Conservation (phyloP, 176 grass and related monocot species). For the Musa itinerans region DNA sequence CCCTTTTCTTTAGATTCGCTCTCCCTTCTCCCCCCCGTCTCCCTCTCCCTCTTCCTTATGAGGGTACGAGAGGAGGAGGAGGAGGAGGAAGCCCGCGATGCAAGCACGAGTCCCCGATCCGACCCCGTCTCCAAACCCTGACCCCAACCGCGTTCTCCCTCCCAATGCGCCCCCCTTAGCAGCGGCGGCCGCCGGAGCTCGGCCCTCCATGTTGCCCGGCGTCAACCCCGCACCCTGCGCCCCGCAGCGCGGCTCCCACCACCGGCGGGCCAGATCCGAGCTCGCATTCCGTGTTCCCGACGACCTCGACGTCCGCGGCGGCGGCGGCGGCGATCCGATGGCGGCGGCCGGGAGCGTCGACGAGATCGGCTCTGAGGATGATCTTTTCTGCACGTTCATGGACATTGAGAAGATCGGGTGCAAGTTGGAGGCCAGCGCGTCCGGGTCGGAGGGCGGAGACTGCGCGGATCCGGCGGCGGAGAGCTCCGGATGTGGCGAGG, state of each 20-base stretch:
- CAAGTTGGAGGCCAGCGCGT: conserved; percentile 35
- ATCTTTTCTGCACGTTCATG: conserved; percentile 95
- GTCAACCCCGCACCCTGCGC: conserved; percentile 1
- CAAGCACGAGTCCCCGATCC: conserved; percentile 56
- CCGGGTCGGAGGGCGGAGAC: conserved; percentile 25
- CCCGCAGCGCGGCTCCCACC: conserved; percentile 44
- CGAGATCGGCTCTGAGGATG: conserved; percentile 94
- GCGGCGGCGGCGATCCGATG: conserved; percentile 24
- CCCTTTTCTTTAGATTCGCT: too few species aligned
- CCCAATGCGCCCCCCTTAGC: conserved; percentile 7
- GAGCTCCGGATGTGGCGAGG: conserved; percentile 34
- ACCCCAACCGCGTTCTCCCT: conserved; percentile 2
- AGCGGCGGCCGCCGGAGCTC: neutral
- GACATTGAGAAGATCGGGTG: conserved; percentile 94
- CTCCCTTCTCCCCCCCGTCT: neutral
- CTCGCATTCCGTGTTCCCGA: conserved; percentile 66
- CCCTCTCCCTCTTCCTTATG: neutral
- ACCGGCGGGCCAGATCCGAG: conserved; percentile 98
- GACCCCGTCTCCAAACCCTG: conserved; percentile 25
- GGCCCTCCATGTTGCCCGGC: neutral
- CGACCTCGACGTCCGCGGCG: conserved; percentile 50
- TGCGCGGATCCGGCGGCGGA: conserved; percentile 51
- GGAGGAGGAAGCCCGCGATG: conserved; percentile 53
- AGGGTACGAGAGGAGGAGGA: conserved; percentile 36
- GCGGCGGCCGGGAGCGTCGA: conserved; percentile 36